Conservation (phyloP, 192 early-diverging fungal genomes). For the Backusella luteola region DNA sequence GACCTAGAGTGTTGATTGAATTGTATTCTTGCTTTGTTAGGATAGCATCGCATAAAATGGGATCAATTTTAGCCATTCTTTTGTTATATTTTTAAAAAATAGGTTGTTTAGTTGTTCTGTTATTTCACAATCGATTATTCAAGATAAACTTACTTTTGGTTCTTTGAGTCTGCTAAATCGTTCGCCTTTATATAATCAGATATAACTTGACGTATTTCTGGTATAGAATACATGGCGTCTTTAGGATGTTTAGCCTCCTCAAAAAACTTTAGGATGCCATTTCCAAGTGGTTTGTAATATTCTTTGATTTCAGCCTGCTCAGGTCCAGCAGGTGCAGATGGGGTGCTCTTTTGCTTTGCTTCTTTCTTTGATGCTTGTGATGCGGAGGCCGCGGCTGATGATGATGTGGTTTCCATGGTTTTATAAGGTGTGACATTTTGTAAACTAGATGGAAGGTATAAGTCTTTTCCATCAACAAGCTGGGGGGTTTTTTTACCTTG, state of each 20-base stretch:
- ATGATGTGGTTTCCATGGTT: constrained; percentile 13
- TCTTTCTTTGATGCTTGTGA: not conserved
- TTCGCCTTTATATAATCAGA: constrained; percentile 64
- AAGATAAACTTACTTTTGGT: constrained; percentile 29
- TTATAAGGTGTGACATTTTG: constrained; percentile 18
- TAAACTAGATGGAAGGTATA: constrained; percentile 1
- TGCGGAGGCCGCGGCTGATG: not conserved
- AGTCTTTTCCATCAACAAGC: not conserved
- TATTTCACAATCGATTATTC: not conserved
- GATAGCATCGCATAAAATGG: constrained; percentile 62
- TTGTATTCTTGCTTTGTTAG: constrained; percentile 67
- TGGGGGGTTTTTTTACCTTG: constrained; percentile 8
- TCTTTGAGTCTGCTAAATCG: constrained; percentile 54
- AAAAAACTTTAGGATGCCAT: constrained; percentile 48
- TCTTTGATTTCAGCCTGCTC: constrained; percentile 48
- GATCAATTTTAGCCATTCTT: constrained; percentile 65
- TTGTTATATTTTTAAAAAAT: not conserved
- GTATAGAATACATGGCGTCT: constrained; percentile 54
- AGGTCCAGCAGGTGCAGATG: not conserved
- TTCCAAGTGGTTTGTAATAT: constrained; percentile 51
- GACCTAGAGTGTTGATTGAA: constrained; percentile 46
- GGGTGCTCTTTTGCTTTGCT: not conserved
- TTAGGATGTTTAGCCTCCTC: constrained; percentile 43
- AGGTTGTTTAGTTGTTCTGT: not conserved
- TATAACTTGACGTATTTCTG: constrained; percentile 57